Percentiles rank a stretch among this genome's conserved stretches.
phyloP scores from a whole-genome alignment of 2,329 filamentous ascomycete genomes.

The Curvularia sp. region DNA sequence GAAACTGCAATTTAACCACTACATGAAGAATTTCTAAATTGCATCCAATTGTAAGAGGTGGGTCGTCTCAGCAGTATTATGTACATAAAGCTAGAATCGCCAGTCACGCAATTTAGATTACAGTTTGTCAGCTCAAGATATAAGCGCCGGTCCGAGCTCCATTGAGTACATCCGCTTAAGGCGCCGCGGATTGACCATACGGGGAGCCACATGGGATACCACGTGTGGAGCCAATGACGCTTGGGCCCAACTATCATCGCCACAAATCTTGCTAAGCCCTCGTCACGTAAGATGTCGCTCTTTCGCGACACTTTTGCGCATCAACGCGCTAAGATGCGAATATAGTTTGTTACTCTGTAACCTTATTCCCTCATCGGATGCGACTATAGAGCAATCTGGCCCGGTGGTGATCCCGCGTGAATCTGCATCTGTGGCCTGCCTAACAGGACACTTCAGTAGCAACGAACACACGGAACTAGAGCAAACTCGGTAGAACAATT shows the following conservation, averaged over 20 bases:
- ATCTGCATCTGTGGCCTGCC: not conserved
- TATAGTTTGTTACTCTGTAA: not conserved
- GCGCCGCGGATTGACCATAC: not conserved
- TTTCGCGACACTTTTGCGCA: not conserved
- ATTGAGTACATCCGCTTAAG: not conserved
- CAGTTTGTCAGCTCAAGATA: too few species aligned
- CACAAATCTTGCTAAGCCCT: not conserved
- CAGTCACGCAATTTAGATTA: too few species aligned
- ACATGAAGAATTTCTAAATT: too few species aligned
- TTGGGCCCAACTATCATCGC: not conserved
- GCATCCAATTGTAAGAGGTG: too few species aligned
- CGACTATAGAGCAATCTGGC: not conserved
- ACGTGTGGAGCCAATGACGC: not conserved
- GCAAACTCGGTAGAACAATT: not conserved
- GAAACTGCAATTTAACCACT: too few species aligned
- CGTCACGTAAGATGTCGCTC: not conserved
- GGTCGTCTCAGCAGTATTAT: too few species aligned
- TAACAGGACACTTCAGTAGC: not conserved
- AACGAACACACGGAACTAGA: not conserved
- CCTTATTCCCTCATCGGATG: not conserved
- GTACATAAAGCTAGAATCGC: too few species aligned
- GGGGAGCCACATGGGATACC: not conserved
- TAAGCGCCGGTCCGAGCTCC: not conserved
- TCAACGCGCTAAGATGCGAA: too few species aligned
- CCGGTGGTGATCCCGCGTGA: not conserved